Evolutionary conservation across 75 land plant species (phyloP).

Genomic region (Picea glauca): DNA sequence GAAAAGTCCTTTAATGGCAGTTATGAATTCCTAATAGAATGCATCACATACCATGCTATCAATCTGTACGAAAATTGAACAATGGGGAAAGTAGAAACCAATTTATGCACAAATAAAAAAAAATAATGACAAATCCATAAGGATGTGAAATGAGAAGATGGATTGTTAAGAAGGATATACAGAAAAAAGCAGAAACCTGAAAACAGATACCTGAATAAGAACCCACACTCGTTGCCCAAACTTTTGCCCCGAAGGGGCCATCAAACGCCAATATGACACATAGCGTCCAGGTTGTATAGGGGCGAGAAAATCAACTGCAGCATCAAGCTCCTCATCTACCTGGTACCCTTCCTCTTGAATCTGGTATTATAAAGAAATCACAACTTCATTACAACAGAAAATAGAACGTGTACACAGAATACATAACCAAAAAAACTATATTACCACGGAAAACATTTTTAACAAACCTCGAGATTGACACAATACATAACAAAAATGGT

Average conservation of each 20-base stretch:
- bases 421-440: not conserved
- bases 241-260: conserved; percentile 65
- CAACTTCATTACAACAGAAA: not conserved
- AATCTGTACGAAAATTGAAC: not conserved
- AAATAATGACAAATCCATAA: not conserved
- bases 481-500: not conserved
- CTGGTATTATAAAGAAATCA: conserved; percentile 28
- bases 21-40: not conserved
- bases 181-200: not conserved
- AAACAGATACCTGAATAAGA: conserved; percentile 60
- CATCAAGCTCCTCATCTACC: conserved; percentile 56
- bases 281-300: conserved; percentile 78
- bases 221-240: conserved; percentile 97
- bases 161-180: no score
- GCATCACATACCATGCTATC: not conserved
- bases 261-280: conserved; percentile 82
- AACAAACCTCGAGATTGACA: not conserved
- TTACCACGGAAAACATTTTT: not conserved
- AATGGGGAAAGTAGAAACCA: no score
- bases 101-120: not conserved
- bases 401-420: not conserved
- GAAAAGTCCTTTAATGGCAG: not conserved
- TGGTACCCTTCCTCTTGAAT: conserved; percentile 55
- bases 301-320: conserved; percentile 75
- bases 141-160: no score